Percentiles rank a stretch among this genome's conserved stretches.
Conservation (phyloP, 1,284 basidiomycete genomes). For the Boletus holoroseus region DNA sequence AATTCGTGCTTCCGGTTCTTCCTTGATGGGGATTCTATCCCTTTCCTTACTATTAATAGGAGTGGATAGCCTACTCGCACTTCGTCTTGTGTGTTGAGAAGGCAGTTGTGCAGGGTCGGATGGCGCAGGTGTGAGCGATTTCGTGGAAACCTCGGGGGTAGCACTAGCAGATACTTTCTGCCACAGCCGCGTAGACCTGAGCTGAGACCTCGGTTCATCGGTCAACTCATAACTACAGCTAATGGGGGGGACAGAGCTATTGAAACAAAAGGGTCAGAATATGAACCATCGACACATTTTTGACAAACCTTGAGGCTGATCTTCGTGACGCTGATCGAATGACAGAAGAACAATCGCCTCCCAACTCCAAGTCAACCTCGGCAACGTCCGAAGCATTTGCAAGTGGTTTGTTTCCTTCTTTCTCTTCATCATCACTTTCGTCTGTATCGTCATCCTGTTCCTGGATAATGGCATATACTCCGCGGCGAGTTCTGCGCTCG, state of each 20-base stretch:
- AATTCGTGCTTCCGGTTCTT: conserved; percentile 45
- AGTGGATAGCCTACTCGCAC: conserved; percentile 30
- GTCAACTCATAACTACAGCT: conserved; percentile 19
- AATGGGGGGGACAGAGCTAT: conserved; percentile 29
- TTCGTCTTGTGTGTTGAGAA: conserved; percentile 21
- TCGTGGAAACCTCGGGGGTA: conserved; percentile 23
- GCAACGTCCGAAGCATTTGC: conserved; percentile 43
- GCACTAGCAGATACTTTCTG: conserved; percentile 43
- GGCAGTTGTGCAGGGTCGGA: conserved; percentile 19
- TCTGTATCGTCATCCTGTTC: conserved; percentile 53
- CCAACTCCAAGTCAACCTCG: conserved; percentile 50
- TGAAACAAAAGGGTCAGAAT: conserved; percentile 12
- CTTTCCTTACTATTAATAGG: conserved; percentile 34
- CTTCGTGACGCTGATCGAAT: conserved; percentile 23
- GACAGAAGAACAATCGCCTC: conserved; percentile 36
- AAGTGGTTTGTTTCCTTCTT: conserved; percentile 41
- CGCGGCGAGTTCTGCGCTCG: conserved; percentile 69
- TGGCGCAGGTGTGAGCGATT: conserved; percentile 26
- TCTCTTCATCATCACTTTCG: conserved; percentile 48
- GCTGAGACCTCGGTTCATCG: conserved; percentile 32
- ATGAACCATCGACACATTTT: conserved; percentile 3
- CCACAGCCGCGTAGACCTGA: conserved; percentile 47
- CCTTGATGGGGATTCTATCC: conserved; percentile 42
- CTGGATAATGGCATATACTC: conserved; percentile 65
- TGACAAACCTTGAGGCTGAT: conserved; percentile 31